These are phyloP conservation scores for Globisporangium spinosum DNA, from an alignment of 352 stramenopile species.

Conservation along the genomic window DNA sequence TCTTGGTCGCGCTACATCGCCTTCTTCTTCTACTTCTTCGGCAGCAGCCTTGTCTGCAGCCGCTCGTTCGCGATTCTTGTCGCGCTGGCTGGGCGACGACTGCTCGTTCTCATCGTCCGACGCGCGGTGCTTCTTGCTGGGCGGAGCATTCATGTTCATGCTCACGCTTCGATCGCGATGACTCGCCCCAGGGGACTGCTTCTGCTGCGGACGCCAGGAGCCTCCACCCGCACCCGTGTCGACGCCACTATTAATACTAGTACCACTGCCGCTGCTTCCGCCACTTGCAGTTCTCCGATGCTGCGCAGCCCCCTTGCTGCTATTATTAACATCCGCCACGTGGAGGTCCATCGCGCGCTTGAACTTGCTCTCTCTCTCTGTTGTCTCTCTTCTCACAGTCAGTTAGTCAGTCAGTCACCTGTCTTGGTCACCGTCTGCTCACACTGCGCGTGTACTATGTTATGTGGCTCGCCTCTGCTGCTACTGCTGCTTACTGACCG, in stretches of 20 bases:
- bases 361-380: neutral
- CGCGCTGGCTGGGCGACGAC: conserved; percentile 14
- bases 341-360: conserved; percentile 3
- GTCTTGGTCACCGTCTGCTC: neutral
- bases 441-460: neutral
- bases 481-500: neutral
- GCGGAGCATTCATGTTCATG: conserved; percentile 63
- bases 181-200: conserved; percentile 14
- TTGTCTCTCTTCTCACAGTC: neutral
- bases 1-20: conserved; percentile 5
- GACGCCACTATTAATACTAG: conserved; percentile 8
- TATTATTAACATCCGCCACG: conserved; percentile 15
- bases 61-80: conserved; percentile 5
- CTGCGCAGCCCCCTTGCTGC: conserved; percentile 1
- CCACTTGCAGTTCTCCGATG: conserved; percentile 2
- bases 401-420: neutral
- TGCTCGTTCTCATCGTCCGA: conserved; percentile 73
- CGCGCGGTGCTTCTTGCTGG: conserved; percentile 74
- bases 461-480: neutral
- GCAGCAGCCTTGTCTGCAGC: neutral
- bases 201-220: conserved; percentile 4
- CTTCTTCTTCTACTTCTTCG: neutral
- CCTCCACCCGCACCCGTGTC: neutral
- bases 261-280: neutral
- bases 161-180: conserved; percentile 64